Percentiles rank a stretch among this genome's conserved stretches.
These are phyloP conservation scores for Epichloe scottii DNA, from an alignment of 2,329 filamentous ascomycete species.

Conservation along the genomic window DNA sequence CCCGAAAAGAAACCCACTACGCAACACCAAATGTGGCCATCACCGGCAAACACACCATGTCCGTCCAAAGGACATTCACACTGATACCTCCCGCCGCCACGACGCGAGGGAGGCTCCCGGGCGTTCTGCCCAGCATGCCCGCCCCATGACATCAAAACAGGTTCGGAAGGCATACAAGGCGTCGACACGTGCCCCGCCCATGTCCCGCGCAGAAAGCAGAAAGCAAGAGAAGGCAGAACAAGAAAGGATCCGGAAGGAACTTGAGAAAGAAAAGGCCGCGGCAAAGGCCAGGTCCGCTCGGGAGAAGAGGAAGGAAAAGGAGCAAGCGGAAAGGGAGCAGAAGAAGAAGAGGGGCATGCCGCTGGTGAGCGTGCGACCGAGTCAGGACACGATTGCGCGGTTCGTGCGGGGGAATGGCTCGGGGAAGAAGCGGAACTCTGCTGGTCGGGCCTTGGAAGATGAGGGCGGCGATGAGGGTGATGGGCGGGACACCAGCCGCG, in stretches of 20 bases:
- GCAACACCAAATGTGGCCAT: constrained; percentile 2
- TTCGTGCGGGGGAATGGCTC: constrained; percentile 32
- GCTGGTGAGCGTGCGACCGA: constrained; percentile 39
- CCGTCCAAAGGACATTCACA: constrained; percentile 31
- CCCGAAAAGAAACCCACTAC: not conserved
- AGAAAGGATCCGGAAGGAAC: constrained; percentile 39
- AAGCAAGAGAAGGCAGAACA: constrained; percentile 34
- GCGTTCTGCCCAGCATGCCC: not conserved
- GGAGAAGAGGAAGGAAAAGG: constrained; percentile 44
- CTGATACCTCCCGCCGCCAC: constrained; percentile 24
- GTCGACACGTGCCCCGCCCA: constrained; percentile 19
- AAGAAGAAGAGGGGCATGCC: constrained; percentile 41
- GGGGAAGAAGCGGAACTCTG: constrained; percentile 15
- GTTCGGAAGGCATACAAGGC: constrained; percentile 26
- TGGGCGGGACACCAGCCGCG: not conserved
- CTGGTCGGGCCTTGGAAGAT: not conserved
- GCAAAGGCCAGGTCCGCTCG: constrained; percentile 35
- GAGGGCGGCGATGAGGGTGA: not conserved
- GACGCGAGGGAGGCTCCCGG: not conserved
- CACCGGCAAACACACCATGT: constrained; percentile 17
- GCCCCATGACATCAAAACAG: constrained; percentile 30
- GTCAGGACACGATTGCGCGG: constrained; percentile 43
- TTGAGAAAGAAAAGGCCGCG: constrained; percentile 35
- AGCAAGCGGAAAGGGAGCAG: constrained; percentile 33
- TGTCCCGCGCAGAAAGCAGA: constrained; percentile 28